Conservation (phyloP, 495 filamentous ascomycete genomes). For the Pseudotulostoma volvatum region DNA sequence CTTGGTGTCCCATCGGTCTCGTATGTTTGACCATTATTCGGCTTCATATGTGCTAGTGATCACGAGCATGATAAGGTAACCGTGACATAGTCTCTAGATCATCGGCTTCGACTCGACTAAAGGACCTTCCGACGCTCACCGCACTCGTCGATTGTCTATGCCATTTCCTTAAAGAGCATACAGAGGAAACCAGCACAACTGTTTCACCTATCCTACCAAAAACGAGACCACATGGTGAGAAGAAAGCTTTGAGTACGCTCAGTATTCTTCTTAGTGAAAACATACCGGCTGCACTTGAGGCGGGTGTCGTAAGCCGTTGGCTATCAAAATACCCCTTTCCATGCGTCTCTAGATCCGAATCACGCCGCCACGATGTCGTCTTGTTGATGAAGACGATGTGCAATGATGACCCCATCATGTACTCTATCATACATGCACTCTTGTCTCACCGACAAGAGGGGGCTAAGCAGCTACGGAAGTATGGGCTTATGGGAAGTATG, state of each 20-base stretch:
- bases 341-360: constrained; percentile 19
- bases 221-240: constrained; percentile 27
- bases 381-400: constrained; percentile 32
- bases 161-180: constrained; percentile 30
- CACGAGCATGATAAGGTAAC: no score
- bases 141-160: constrained; percentile 32
- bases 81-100: constrained; percentile 20
- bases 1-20: constrained; percentile 25
- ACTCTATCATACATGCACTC: constrained; percentile 23
- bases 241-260: constrained; percentile 24
- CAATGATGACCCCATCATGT: constrained; percentile 30
- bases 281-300: constrained; percentile 22
- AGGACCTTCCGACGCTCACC: constrained; percentile 22
- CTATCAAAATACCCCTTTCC: constrained; percentile 35
- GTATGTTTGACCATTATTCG: constrained; percentile 12
- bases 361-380: constrained; percentile 24
- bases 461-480: constrained; percentile 26
- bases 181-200: constrained; percentile 19
- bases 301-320: constrained; percentile 32
- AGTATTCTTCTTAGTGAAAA: constrained; percentile 25
- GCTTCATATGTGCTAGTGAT: not conserved
- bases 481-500: constrained; percentile 28
- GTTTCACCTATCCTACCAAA: constrained; percentile 29
- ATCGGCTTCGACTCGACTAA: constrained; percentile 22
- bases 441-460: constrained; percentile 16